A percentile compares a stretch with the other conserved stretches of the same genome.
Conservation (phyloP, 768 basidiomycete genomes). For the Rubroboletus pulcherrimus region DNA sequence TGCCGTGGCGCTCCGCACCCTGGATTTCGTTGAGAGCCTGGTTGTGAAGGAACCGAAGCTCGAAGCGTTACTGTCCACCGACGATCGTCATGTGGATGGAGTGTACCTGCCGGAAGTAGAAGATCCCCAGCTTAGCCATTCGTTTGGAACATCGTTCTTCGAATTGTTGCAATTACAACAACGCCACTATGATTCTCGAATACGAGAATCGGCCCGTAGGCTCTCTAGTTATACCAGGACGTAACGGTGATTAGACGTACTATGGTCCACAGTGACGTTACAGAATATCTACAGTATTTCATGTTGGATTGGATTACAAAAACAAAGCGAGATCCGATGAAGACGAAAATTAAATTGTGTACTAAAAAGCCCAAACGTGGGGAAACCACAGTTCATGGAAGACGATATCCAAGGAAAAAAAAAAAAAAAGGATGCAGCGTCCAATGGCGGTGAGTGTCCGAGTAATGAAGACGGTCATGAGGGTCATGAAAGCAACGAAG, state of each 20-base stretch:
- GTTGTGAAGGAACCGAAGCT: conserved; percentile 76
- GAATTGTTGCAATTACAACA: conserved; percentile 67
- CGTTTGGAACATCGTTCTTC: conserved; percentile 84
- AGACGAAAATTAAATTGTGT: conserved; percentile 16
- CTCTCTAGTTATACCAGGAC: conserved; percentile 45
- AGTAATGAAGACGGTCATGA: conserved; percentile 23
- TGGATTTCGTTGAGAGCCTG: conserved; percentile 72
- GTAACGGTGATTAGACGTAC: conserved; percentile 30
- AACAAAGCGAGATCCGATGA: conserved; percentile 14
- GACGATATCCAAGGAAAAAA: conserved; percentile 28
- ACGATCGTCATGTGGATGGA: conserved; percentile 82
- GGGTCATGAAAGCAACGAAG: conserved; percentile 32
- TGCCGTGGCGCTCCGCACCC: conserved; percentile 53
- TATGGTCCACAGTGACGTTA: conserved; percentile 28
- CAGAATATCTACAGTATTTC: conserved; percentile 33
- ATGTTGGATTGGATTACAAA: conserved; percentile 21
- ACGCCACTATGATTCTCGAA: conserved; percentile 61
- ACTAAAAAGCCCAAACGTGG: conserved; percentile 8
- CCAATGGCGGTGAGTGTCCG: conserved; percentile 21
- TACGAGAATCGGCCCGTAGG: conserved; percentile 62
- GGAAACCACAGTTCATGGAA: conserved; percentile 23
- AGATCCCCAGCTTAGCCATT: conserved; percentile 79
- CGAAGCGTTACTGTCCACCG: conserved; percentile 80
- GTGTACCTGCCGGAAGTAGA: conserved; percentile 82
- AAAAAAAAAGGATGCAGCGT: conserved; percentile 20